These are phyloP conservation scores for Populus trichocarpa DNA, from an alignment of 441 rosid species.

Conservation along the genomic window DNA sequence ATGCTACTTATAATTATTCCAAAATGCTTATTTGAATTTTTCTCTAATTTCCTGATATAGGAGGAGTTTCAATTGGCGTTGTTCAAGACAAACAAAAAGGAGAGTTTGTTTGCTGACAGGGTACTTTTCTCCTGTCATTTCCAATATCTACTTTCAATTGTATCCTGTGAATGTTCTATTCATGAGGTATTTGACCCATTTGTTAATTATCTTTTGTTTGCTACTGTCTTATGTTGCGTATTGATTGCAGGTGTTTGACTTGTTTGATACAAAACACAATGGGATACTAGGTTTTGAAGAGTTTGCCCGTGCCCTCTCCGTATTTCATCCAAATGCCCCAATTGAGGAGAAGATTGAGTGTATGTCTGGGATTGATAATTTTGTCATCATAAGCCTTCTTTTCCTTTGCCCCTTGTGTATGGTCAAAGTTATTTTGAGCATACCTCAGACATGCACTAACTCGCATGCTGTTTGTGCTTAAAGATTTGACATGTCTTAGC, in stretches of 20 bases:
- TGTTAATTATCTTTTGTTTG: background rate
- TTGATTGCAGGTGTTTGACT: constrained; percentile 76
- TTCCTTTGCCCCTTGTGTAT: background rate
- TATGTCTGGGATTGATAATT: constrained; percentile 21
- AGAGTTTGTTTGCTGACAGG: constrained; percentile 97
- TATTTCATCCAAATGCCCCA: constrained; percentile 93
- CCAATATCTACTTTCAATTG: background rate
- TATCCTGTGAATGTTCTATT: background rate
- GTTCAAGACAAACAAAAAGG: constrained; percentile 94
- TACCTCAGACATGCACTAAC: background rate
- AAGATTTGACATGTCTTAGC: background rate
- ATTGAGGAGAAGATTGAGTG: constrained; percentile 59
- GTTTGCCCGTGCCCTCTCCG: constrained; percentile 93
- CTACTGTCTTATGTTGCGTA: constrained; percentile 16
- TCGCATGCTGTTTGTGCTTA: background rate
- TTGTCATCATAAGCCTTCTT: constrained; percentile 5
- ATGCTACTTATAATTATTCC: background rate
- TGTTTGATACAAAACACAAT: constrained; percentile 93
- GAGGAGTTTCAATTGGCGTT: constrained; percentile 97
- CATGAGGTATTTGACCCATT: constrained; percentile 3
- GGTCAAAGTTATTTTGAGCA: background rate
- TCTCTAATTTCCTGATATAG: constrained; percentile 33
- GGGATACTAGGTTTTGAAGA: constrained; percentile 96
- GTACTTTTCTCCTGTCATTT: constrained; percentile 31
- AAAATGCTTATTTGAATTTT: background rate